Percentiles rank a stretch among this genome's conserved stretches.
These are phyloP conservation scores for Nephelium lappaceum DNA, from an alignment of 345 rosid genomes.

Conservation along the genomic window DNA sequence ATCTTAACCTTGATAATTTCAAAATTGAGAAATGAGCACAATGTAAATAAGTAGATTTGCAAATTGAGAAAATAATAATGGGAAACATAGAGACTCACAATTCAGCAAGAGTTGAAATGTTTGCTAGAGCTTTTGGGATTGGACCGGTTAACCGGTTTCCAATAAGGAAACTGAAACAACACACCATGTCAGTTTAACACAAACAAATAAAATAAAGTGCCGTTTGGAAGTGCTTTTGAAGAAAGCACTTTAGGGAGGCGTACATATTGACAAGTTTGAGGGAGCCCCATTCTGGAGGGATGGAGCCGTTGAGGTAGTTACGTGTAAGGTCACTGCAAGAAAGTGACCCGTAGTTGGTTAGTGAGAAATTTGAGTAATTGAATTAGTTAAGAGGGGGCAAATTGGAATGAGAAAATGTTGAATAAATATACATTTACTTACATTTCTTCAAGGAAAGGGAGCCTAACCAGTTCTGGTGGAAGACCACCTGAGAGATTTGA, in stretches of 20 bases:
- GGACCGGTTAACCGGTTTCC: constrained; percentile 54
- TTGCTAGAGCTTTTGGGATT: constrained; percentile 56
- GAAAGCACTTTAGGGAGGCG: background rate
- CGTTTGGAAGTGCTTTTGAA: background rate
- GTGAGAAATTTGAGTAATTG: background rate
- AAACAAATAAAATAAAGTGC: background rate
- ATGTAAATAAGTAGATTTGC: background rate
- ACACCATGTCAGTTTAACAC: background rate
- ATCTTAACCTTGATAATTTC: too few relatives aligned
- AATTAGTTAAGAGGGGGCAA: background rate
- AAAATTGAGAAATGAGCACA: too few relatives aligned
- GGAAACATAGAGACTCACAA: constrained; percentile 37
- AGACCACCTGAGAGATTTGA: constrained; percentile 50
- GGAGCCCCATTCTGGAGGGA: constrained; percentile 55
- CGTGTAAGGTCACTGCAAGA: constrained; percentile 46
- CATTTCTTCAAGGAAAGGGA: constrained; percentile 50
- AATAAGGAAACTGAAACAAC: constrained; percentile 39
- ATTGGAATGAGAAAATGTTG: background rate
- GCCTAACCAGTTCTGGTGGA: constrained; percentile 43
- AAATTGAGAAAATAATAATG: background rate
- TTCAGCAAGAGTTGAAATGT: constrained; percentile 36
- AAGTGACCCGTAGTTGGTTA: constrained; percentile 7
- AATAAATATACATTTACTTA: constrained; percentile 14
- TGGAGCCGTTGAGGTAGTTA: constrained; percentile 56
- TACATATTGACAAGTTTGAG: constrained; percentile 42